Conservation (phyloP, 805 yeast species). For the Yamadazyma takamatsuzukensis region DNA sequence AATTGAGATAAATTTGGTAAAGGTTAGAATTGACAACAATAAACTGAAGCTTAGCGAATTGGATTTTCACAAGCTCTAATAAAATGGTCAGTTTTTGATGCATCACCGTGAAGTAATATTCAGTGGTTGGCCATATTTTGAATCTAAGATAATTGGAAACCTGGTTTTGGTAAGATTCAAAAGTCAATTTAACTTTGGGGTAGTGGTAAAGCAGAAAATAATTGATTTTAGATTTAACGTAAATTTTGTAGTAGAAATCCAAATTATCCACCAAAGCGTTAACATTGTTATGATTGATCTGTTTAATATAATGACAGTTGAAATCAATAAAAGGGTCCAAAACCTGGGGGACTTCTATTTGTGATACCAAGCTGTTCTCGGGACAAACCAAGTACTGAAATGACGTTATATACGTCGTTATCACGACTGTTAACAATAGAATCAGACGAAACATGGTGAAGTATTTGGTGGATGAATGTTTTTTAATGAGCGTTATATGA, state of each 20-base stretch:
- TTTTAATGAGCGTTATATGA: too few species aligned
- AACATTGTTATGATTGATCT: constrained; percentile 11
- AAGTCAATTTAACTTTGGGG: constrained; percentile 8
- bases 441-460: neutral
- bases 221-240: constrained; percentile 7
- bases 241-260: constrained; percentile 11
- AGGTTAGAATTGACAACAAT: constrained; percentile 2
- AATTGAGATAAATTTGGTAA: constrained; percentile 5
- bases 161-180: neutral
- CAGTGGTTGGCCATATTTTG: constrained; percentile 2
- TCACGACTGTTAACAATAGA: constrained; percentile 1
- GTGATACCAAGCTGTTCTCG: neutral
- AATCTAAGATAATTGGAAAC: neutral
- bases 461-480: too few species aligned
- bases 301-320: constrained; percentile 9
- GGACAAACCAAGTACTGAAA: constrained; percentile 8
- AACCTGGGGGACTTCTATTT: neutral
- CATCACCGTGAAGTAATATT: neutral
- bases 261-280: constrained; percentile 6
- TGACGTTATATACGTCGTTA: constrained; percentile 1
- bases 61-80: constrained; percentile 1
- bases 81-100: neutral
- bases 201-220: constrained; percentile 7
- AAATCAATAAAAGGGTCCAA: constrained; percentile 2
- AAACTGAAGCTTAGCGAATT: constrained; percentile 1